Conservation (phyloP, 2,329 filamentous ascomycete species). For the Coniella vitis region DNA sequence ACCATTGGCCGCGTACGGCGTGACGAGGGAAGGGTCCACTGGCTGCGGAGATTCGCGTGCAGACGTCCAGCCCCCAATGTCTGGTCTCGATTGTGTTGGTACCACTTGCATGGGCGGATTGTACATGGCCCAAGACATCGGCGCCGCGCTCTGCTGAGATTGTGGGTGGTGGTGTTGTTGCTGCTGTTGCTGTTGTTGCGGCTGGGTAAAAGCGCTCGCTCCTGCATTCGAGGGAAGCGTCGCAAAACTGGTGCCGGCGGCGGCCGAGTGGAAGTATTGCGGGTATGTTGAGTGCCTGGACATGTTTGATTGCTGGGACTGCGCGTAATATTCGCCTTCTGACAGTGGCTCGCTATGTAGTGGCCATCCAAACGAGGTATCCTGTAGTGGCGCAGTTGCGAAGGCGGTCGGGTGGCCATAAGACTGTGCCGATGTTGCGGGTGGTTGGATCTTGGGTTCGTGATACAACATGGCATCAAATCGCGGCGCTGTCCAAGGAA, state of each 20-base stretch:
- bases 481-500: neutral
- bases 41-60: neutral
- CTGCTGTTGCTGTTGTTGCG: neutral
- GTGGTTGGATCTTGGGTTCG: neutral
- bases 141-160: neutral
- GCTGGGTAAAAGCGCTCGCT: neutral
- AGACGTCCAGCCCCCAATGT: neutral
- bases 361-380: neutral
- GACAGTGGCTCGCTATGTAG: neutral
- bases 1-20: neutral
- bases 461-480: neutral
- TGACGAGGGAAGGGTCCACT: too few species aligned
- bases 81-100: neutral
- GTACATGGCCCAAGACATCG: neutral
- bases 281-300: neutral
- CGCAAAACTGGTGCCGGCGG: neutral
- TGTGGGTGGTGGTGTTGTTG: too few species aligned
- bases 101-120: neutral
- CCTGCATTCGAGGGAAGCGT: neutral
- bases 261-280: neutral
- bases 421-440: neutral
- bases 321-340: neutral
- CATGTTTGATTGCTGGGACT: neutral
- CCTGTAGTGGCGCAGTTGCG: neutral
- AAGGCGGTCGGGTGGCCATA: neutral